Conservation (phyloP, 2,329 filamentous ascomycete genomes). For the Incumbomyces lentus region DNA sequence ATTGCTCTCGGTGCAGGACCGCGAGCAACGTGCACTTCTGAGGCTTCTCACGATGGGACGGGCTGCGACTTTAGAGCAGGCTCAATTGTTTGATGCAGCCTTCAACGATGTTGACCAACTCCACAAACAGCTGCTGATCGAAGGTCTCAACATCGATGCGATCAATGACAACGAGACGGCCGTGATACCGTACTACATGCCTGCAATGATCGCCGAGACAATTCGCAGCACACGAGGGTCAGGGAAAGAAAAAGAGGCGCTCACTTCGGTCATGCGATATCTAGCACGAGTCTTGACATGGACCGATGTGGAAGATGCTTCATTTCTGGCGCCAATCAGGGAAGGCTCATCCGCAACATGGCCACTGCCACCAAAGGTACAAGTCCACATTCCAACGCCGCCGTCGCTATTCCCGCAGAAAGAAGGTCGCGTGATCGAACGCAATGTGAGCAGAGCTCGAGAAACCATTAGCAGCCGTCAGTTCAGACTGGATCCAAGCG, state of each 20-base stretch:
- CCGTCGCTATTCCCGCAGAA: background rate
- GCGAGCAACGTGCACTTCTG: conserved; percentile 26
- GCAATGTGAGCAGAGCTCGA: conserved; percentile 23
- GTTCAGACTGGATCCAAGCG: conserved; percentile 22
- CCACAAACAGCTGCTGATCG: conserved; percentile 19
- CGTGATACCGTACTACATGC: conserved; percentile 31
- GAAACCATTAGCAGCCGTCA: conserved; percentile 21
- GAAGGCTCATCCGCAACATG: background rate
- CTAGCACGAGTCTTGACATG: conserved; percentile 21
- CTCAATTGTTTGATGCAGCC: conserved; percentile 23
- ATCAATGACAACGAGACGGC: conserved; percentile 24
- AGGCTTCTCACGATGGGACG: conserved; percentile 30
- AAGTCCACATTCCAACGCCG: background rate
- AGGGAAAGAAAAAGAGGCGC: conserved; percentile 16
- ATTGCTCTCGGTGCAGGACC: conserved; percentile 19
- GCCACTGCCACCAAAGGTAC: conserved; percentile 6
- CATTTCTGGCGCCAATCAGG: conserved; percentile 1
- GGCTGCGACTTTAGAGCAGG: conserved; percentile 23
- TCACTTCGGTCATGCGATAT: conserved; percentile 24
- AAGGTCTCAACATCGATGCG: conserved; percentile 28
- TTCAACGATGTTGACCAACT: conserved; percentile 20
- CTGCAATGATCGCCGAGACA: conserved; percentile 26
- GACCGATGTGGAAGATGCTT: conserved; percentile 2
- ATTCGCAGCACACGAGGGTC: conserved; percentile 20
- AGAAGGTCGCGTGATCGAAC: conserved; percentile 22